These are phyloP conservation scores for Crataegus laevigata DNA, from an alignment of 306 rosid genomes.

Conservation along the genomic window DNA sequence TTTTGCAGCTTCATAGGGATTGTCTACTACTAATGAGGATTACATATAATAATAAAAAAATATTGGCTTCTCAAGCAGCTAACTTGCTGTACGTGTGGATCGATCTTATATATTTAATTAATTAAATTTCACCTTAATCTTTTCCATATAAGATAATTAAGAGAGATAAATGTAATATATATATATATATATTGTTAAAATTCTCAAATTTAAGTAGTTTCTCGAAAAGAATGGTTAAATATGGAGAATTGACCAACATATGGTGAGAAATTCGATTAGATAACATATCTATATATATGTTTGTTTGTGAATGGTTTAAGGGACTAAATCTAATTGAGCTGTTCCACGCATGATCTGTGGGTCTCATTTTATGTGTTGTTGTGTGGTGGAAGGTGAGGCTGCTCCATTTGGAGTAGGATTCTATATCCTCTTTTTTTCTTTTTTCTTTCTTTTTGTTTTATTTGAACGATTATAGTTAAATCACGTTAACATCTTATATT, in stretches of 20 bases:
- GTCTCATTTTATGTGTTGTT: constrained; percentile 73
- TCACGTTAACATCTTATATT: too few species aligned
- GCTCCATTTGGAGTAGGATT: constrained; percentile 24
- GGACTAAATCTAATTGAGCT: constrained; percentile 64
- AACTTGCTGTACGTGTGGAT: not conserved
- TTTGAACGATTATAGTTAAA: too few species aligned
- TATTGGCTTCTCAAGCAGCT: constrained; percentile 3
- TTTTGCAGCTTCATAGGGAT: constrained; percentile 19
- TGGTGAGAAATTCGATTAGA: constrained; percentile 9
- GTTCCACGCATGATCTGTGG: constrained; percentile 85
- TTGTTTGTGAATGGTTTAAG: constrained; percentile 11
- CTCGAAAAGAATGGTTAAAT: constrained; percentile 6
- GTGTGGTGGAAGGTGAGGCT: constrained; percentile 68
- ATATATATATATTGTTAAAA: not conserved
- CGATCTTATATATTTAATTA: not conserved
- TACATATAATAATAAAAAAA: not conserved
- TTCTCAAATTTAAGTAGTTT: constrained; percentile 10
- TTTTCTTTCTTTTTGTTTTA: rapidly evolving
- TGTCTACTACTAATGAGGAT: not conserved
- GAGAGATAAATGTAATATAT: not conserved
- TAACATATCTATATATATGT: not conserved
- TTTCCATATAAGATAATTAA: not conserved
- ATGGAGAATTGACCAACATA: constrained; percentile 26
- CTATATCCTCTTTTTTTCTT: too few species aligned
- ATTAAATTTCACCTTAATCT: not conserved